Evolutionary conservation across 169 alveolate species (phyloP), one percentile per base, ranked within the genome.

Genomic region (Eimeria tenella): DNA sequence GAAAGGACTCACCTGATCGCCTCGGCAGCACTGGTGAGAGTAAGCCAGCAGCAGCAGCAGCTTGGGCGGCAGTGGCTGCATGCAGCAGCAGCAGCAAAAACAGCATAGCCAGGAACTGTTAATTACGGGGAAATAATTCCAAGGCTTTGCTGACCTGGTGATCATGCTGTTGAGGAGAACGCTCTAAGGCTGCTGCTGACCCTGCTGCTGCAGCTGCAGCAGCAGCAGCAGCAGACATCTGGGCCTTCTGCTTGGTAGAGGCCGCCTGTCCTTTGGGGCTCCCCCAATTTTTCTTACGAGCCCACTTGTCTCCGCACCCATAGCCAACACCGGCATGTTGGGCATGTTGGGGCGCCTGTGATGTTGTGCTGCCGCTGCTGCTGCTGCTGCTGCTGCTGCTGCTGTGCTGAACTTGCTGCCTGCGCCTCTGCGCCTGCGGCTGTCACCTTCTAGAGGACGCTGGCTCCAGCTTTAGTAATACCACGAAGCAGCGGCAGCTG

Each of bases 201-300:
- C 31, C 84, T 74, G 84, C 84, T 74, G 84, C 84, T 42, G 84
- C 60, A 25, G 84, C 84, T 15, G 84, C 63, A 7, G 82, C 82
- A n/a, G 82, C 82, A n/a, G 53, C 82, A 31, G 82, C 56, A 71
- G 82, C 50, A 71, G 82, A 15, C 13, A 5, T 11, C 23, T 17
- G 6, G 17, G 19, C 82, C 23, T 21, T 19, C 56, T 21, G 5
- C 53, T 5, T 31, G 7, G 82, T 71, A 5, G 50, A 71, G 53
- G 55, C 19, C 0, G 5, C 19, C 17, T 21, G 19, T 21, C 42
- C 23, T 0, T 71, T 15, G 21, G 21, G 73, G 21, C 9, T n/a
- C 21, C 15, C 42, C 73, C 21, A 63, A 25, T 25, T 11, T n/a
- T 31, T 19, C 49, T 17, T 8, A 21, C 15, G 79, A 21, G 79